These are phyloP conservation scores for Madurella mycetomatis DNA, from an alignment of 2,329 filamentous ascomycete genomes.

Conservation along the genomic window DNA sequence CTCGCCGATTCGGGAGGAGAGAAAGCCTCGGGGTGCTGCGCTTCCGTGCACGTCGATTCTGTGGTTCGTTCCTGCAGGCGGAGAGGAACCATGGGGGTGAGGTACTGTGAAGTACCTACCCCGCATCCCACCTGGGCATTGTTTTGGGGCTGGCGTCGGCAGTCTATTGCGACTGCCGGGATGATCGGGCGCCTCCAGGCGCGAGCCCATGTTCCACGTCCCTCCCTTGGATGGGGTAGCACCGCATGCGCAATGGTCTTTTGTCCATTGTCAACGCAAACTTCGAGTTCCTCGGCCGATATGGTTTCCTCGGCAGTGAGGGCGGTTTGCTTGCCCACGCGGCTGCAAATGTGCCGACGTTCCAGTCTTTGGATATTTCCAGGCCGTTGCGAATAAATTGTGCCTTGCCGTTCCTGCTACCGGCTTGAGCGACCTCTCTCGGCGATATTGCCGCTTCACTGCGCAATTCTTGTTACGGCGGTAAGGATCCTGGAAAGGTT, in stretches of 20 bases:
- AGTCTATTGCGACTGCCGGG: too few species aligned
- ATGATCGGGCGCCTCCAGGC: too few species aligned
- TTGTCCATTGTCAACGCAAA: background rate
- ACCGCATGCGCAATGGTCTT: background rate
- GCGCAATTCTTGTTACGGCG: background rate
- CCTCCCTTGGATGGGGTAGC: background rate
- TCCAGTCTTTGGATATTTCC: background rate
- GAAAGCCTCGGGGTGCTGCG: too few species aligned
- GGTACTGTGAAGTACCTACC: too few species aligned
- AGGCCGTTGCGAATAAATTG: conserved; percentile 7
- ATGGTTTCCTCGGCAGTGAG: background rate
- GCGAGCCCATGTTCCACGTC: background rate
- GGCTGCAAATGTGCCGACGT: conserved; percentile 4
- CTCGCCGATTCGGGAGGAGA: too few species aligned
- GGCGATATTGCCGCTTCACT: background rate
- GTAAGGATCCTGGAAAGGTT: background rate
- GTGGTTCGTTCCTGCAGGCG: too few species aligned
- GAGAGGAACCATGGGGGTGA: too few species aligned
- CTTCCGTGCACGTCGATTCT: too few species aligned
- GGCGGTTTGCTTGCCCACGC: background rate
- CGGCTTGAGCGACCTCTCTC: background rate
- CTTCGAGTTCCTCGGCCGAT: background rate
- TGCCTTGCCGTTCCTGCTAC: background rate
- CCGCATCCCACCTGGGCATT: too few species aligned
- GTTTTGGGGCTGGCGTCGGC: too few species aligned